These are phyloP conservation scores for Wickerhamomyces alni DNA, from an alignment of 805 yeast species.

Conservation along the genomic window DNA sequence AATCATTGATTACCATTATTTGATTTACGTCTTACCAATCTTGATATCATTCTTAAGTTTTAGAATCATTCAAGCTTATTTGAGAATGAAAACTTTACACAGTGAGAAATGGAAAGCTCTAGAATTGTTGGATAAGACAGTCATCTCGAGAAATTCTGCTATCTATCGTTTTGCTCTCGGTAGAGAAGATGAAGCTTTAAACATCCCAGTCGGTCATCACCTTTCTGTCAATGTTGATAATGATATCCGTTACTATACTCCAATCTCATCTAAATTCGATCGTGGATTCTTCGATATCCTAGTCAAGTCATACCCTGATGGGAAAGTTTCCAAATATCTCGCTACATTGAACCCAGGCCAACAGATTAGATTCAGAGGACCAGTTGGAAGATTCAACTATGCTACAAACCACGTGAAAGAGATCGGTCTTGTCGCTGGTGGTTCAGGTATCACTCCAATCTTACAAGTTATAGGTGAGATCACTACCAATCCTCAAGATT, in stretches of 20 bases:
- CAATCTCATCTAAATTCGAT: constrained; percentile 65
- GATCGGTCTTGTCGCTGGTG: constrained; percentile 73
- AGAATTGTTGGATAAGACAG: constrained; percentile 69
- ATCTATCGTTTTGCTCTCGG: constrained; percentile 64
- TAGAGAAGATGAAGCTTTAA: constrained; percentile 53
- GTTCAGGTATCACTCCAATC: constrained; percentile 88
- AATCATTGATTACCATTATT: constrained; percentile 43
- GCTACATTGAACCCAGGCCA: constrained; percentile 62
- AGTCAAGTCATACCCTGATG: constrained; percentile 70
- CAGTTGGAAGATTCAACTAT: constrained; percentile 69
- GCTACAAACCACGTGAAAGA: constrained; percentile 52
- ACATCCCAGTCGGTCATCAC: constrained; percentile 72
- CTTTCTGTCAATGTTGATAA: constrained; percentile 48
- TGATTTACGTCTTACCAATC: constrained; percentile 37
- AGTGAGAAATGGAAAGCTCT: constrained; percentile 53
- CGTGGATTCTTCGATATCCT: constrained; percentile 70
- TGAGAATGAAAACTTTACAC: constrained; percentile 38
- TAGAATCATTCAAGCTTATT: constrained; percentile 31
- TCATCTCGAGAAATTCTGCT: constrained; percentile 65
- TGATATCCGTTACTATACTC: constrained; percentile 62
- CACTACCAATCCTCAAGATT: constrained; percentile 63
- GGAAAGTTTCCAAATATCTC: constrained; percentile 60
- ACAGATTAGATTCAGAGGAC: constrained; percentile 68
- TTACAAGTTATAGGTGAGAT: constrained; percentile 70
- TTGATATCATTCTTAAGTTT: constrained; percentile 33